phyloP scores from a whole-genome alignment of 2,329 filamentous ascomycete species.

The Diaporthe vexans region DNA sequence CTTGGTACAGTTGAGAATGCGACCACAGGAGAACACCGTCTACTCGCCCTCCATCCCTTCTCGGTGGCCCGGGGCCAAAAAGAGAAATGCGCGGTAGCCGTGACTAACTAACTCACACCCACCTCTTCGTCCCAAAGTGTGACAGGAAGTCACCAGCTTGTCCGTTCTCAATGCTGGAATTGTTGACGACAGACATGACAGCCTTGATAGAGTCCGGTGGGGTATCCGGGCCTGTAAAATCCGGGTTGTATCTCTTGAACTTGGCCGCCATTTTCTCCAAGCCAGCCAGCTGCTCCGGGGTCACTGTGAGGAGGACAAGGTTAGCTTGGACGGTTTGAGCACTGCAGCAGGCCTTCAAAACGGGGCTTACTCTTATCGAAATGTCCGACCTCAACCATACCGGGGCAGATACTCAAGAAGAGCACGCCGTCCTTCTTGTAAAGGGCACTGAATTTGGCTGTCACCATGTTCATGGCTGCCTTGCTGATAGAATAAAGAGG shows the following conservation, averaged over 20 bases:
- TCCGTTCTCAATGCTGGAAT: slow-evolving; percentile 59
- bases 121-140: slow-evolving; percentile 67
- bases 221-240: slow-evolving; percentile 53
- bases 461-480: slow-evolving; percentile 64
- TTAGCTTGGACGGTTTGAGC: background rate
- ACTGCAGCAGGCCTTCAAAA: background rate
- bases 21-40: background rate
- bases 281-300: slow-evolving; percentile 46
- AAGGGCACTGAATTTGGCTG: slow-evolving; percentile 67
- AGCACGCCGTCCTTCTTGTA: slow-evolving; percentile 65
- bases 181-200: slow-evolving; percentile 52
- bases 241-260: slow-evolving; percentile 55
- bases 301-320: slow-evolving; percentile 41
- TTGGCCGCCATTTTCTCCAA: slow-evolving; percentile 47
- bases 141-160: slow-evolving; percentile 67
- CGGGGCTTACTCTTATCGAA: slow-evolving; percentile 45
- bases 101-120: slow-evolving; percentile 56
- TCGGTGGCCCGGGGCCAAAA: too few species aligned
- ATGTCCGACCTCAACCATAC: slow-evolving; percentile 61
- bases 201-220: slow-evolving; percentile 53
- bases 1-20: background rate
- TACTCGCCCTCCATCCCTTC: too few species aligned
- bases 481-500: slow-evolving; percentile 64
- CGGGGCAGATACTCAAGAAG: slow-evolving; percentile 66
- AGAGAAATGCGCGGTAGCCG: background rate